A percentile compares a stretch with the other conserved stretches of the same genome.
phyloP scores from a whole-genome alignment of 139 green algal species.

The Chlorella sp. region DNA sequence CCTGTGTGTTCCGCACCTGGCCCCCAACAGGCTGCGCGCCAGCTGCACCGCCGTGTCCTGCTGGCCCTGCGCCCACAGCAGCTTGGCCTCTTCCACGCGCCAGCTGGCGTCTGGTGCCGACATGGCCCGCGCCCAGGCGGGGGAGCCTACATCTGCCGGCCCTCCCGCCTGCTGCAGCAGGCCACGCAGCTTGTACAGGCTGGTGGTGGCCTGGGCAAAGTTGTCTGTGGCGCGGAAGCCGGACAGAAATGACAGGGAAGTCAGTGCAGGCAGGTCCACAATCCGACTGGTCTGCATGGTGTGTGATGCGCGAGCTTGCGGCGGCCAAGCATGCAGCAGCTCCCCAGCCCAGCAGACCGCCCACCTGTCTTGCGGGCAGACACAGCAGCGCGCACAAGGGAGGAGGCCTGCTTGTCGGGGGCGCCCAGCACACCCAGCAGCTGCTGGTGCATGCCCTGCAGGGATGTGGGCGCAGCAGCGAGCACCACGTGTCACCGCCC shows the following conservation, averaged over 20 bases:
- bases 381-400: slow-evolving; percentile 43
- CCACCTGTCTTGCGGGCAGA: slow-evolving; percentile 59
- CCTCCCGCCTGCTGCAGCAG: slow-evolving; percentile 9
- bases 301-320: too few species aligned
- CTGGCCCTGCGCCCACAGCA: slow-evolving; percentile 78
- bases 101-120: slow-evolving; percentile 33
- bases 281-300: too few species aligned
- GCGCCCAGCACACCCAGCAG: slow-evolving; percentile 43
- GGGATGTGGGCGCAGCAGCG: background rate
- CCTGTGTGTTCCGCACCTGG: background rate
- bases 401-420: slow-evolving; percentile 9
- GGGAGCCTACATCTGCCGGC: background rate
- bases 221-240: slow-evolving; percentile 7
- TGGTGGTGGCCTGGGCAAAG: slow-evolving; percentile 37
- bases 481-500: background rate
- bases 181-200: slow-evolving; percentile 41
- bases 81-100: slow-evolving; percentile 81
- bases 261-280: background rate
- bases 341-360: background rate
- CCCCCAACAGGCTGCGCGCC: slow-evolving; percentile 24
- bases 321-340: background rate
- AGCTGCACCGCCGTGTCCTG: slow-evolving; percentile 55
- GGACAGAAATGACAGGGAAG: background rate
- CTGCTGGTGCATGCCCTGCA: slow-evolving; percentile 43
- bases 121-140: slow-evolving; percentile 14